phyloP scores from a whole-genome alignment of 805 yeast species.

The Wickerhamomyces sydowiorum region DNA sequence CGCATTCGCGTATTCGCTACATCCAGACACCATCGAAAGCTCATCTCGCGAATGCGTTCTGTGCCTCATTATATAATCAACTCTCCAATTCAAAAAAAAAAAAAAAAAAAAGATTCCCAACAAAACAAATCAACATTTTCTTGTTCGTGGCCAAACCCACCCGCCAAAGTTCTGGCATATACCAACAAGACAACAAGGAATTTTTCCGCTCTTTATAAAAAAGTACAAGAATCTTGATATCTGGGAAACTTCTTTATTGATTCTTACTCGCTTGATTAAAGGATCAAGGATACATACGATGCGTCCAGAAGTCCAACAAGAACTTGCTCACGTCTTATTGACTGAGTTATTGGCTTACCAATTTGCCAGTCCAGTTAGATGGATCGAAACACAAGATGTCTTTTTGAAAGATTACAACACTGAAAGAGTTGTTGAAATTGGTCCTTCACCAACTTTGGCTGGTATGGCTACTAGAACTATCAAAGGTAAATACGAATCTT shows the following conservation, averaged over 20 bases:
- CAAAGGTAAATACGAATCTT: conserved; percentile 88
- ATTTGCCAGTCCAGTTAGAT: conserved; percentile 98
- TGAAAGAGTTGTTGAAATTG: conserved; percentile 96
- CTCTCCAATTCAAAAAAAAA: too few relatives aligned
- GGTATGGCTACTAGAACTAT: conserved; percentile 98
- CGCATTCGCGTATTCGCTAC: too few relatives aligned
- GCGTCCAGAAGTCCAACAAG: conserved; percentile 94
- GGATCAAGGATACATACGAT: conserved; percentile 14
- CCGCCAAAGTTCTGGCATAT: background rate
- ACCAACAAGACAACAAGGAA: background rate
- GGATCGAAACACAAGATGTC: conserved; percentile 99
- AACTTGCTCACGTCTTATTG: conserved; percentile 87
- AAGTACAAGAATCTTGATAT: too few relatives aligned
- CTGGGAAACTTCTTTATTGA: too few relatives aligned
- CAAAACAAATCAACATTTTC: background rate
- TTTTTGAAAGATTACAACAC: conserved; percentile 90
- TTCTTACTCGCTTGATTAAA: too few relatives aligned
- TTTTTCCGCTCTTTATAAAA: too few relatives aligned
- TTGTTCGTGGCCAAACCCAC: background rate
- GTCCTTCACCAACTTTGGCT: conserved; percentile 97
- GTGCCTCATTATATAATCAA: too few relatives aligned
- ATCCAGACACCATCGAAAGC: background rate
- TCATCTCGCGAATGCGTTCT: background rate
- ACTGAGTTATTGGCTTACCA: conserved; percentile 97
- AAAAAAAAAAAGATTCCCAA: too few relatives aligned